Percentiles rank a stretch among this genome's conserved stretches.
Conservation (phyloP, 805 yeast genomes). For the Yarrowia sp. region DNA sequence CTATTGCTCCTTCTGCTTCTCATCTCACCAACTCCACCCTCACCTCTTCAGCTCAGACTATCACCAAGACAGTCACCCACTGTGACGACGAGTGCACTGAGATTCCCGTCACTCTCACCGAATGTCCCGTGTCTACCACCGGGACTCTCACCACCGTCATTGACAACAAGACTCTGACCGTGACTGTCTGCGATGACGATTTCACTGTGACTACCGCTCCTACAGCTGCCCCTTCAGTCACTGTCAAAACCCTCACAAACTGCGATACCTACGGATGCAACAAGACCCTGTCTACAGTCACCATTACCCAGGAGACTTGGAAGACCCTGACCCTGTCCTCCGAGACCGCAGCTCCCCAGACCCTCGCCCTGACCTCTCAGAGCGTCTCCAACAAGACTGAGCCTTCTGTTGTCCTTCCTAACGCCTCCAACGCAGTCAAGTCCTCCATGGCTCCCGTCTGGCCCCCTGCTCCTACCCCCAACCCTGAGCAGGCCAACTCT, state of each 20-base stretch:
- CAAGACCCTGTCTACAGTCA: conserved; percentile 1
- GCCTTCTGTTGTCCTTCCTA: neutral
- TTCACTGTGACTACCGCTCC: neutral
- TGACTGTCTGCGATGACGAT: conserved; percentile 13
- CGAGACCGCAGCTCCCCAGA: too few species aligned
- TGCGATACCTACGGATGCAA: conserved; percentile 4
- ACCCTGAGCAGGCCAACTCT: conserved; percentile 35
- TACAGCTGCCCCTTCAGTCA: conserved; percentile 1
- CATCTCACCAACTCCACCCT: too few species aligned
- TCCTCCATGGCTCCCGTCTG: conserved; percentile 12
- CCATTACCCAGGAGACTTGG: neutral
- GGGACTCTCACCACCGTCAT: conserved; percentile 12
- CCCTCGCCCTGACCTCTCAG: neutral
- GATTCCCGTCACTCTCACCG: conserved; percentile 33
- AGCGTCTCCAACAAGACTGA: neutral
- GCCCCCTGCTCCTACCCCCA: conserved; percentile 15
- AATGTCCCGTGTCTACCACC: conserved; percentile 25
- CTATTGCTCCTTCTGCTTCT: neutral
- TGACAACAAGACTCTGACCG: conserved; percentile 20
- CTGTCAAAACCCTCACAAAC: conserved; percentile 12
- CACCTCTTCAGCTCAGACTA: neutral
- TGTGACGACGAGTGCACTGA: conserved; percentile 28
- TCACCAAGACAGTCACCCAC: conserved; percentile 24
- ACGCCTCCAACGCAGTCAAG: neutral
- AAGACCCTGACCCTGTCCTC: conserved; percentile 1